These are phyloP conservation scores for Salvia hispanica DNA, from an alignment of 257 asterid species.

Conservation along the genomic window DNA sequence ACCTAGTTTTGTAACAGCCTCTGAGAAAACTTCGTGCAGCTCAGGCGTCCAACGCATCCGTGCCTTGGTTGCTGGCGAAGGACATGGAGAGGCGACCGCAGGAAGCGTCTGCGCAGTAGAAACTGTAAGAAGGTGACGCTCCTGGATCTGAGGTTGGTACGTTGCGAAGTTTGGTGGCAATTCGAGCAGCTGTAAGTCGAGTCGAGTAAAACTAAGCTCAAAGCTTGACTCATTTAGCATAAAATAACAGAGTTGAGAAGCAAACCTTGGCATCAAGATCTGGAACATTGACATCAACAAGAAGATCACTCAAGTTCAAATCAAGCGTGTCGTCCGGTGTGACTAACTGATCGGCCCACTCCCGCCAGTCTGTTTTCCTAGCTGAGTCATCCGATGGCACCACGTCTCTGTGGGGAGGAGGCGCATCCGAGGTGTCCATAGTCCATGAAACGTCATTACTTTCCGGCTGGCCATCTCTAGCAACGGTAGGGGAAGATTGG, in stretches of 20 bases:
- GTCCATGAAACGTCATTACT: constrained; percentile 44
- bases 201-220: too few relatives aligned
- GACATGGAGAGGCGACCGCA: constrained; percentile 48
- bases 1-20: constrained; percentile 80
- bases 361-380: constrained; percentile 63
- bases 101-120: constrained; percentile 40
- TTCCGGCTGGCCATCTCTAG: constrained; percentile 32
- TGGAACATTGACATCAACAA: constrained; percentile 62
- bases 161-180: constrained; percentile 38
- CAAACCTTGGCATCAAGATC: constrained; percentile 70
- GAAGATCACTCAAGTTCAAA: constrained; percentile 61
- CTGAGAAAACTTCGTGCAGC: constrained; percentile 78
- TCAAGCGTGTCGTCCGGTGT: constrained; percentile 57
- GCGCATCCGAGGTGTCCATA: constrained; percentile 31
- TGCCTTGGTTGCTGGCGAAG: constrained; percentile 55
- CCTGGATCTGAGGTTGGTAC: constrained; percentile 40
- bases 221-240: too few relatives aligned
- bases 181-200: constrained; percentile 47
- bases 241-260: constrained; percentile 21
- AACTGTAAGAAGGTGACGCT: constrained; percentile 27
- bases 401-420: constrained; percentile 38
- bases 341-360: constrained; percentile 71
- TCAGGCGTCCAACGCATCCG: constrained; percentile 98
- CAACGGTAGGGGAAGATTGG: constrained; percentile 36
- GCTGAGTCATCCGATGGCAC: constrained; percentile 42